Base-by-base conservation (phyloP, 352 stramenopile species). In the Pythium phragmiticola region DNA sequence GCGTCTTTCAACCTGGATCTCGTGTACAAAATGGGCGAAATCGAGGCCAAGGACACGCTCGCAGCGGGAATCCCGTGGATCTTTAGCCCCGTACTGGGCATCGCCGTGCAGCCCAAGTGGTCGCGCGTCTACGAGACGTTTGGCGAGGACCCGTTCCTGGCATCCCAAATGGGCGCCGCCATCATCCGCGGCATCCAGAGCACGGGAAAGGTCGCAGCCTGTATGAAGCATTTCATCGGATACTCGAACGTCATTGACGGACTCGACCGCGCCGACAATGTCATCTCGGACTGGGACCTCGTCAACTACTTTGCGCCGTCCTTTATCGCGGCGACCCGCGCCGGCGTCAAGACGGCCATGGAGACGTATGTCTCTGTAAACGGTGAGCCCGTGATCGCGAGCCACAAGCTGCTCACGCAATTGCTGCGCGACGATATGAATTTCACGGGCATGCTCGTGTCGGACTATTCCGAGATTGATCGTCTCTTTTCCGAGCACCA, bases 111-210 rank as follows among this genome's bases (percentile, higher is more conserved):
- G 53, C 87, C 90, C 1, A 81, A 87, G 56, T 98, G 92, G 91
- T 72, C 86, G 26, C 82, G 93, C 4, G 78, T 96, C n/a, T 98
- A 92, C 64, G 92, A 98, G 70, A 98, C 91, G 3, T 98, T 98
- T 70, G 93, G 93, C 26, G 90, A 98, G 71, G 90, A 97, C 69
- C 88, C 89, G n/a, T 51, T 76, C 28, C 3, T 97, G 7, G 84
- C 82, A 4, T 84, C 82, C 0, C 55, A 75, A 39, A 90, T 98
- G 81, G 88, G 77, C 2, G 60, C 65, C 1, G 64, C 74, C 19
- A 80, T 94, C 66, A 89, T 97, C 43, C 57, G 76, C 39, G 91
- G 91, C 21, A 86, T 98, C 57, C 90, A 98, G 68, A 77, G 69
- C 43, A 76, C 75, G 2, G 77, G 76, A 0, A 64, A 77, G 3